Base-by-base conservation (phyloP, 2,329 filamentous ascomycete genomes). In the Chaetoscypha palmicola region DNA sequence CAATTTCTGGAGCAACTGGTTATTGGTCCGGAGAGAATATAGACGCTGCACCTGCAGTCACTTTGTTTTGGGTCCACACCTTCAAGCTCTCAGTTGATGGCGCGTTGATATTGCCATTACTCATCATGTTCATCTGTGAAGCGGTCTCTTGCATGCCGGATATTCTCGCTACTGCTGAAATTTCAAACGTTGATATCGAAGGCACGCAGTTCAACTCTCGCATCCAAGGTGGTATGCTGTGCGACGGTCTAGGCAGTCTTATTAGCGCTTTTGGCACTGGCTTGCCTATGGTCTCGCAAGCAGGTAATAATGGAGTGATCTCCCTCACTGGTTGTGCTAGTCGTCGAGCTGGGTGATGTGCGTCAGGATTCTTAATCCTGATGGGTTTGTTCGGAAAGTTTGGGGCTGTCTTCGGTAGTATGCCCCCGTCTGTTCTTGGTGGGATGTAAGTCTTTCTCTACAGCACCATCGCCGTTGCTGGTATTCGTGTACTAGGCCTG, bases 301-400 rank as follows among this genome's bases (percentile, higher is more conserved):
- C 80, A 0, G 79, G 81, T 54, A 83, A 84, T 64, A 83, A 83
- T 59, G 80, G 79, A 50, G 80, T 82, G 46, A 83, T 83, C 45
- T 75, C 77, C 0, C 64, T 85, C 32, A 85, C 81, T 0, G 72
- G 79, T 20, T 85, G 81, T 53, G 81, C 81, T 1, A 83, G 81
- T 58, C 72, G 81, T 41, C 78, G 78, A 38, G 81, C 81, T 3
- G 81, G 81, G 1, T 84, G 81, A 64, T 77, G 72, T 47, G 77
- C 73, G 55, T 80, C 77, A 56, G 73, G 77, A 53, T 84, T 81
- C 68, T 67, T 85, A 16, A 63, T 85, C 23, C 58, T 86, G 46
- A 83, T 84, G 76, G 81, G 81, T 5, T 69, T 85, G 39, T 83
- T 85, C 58, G 74, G 79, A 42, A 85, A 85, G 56, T 85, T 85